Evolutionary conservation across 176 grass and related monocot species (phyloP).

Genomic region (Bonia amplexicaulis): DNA sequence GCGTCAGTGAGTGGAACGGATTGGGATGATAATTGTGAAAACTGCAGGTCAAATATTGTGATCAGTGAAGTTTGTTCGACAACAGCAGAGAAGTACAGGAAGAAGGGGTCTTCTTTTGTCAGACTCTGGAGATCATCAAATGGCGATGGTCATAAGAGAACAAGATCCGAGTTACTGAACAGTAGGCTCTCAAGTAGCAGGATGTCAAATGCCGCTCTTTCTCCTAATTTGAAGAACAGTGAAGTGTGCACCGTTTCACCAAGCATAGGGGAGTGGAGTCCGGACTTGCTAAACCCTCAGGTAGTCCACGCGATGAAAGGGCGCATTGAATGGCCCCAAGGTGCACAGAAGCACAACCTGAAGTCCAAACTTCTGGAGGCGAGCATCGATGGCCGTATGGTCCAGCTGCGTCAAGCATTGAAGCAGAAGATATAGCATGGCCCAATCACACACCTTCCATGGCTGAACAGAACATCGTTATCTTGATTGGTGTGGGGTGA

Average conservation of each 20-base stretch:
- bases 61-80: conserved; percentile 61
- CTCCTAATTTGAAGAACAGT: conserved; percentile 40
- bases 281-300: conserved; percentile 48
- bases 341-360: conserved; percentile 48
- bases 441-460: not conserved
- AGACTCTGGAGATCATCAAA: conserved; percentile 77
- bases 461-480: not conserved
- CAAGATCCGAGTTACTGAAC: conserved; percentile 10
- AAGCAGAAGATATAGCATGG: conserved; percentile 66
- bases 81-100: conserved; percentile 44
- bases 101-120: conserved; percentile 46
- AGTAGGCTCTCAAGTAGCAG: conserved; percentile 45
- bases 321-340: conserved; percentile 41
- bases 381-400: conserved; percentile 54
- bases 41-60: conserved; percentile 33
- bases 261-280: conserved; percentile 51
- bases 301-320: conserved; percentile 42
- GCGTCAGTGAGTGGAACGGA: conserved; percentile 46
- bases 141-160: conserved; percentile 32
- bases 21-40: conserved; percentile 49
- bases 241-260: conserved; percentile 52
- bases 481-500: not conserved
- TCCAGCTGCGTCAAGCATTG: conserved; percentile 61
- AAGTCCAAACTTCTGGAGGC: conserved; percentile 60
- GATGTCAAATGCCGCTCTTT: conserved; percentile 31